Percentiles rank a stretch among this genome's conserved stretches.
Conservation (phyloP, 192 early-diverging fungal species). For the Paraglomus occultum region DNA sequence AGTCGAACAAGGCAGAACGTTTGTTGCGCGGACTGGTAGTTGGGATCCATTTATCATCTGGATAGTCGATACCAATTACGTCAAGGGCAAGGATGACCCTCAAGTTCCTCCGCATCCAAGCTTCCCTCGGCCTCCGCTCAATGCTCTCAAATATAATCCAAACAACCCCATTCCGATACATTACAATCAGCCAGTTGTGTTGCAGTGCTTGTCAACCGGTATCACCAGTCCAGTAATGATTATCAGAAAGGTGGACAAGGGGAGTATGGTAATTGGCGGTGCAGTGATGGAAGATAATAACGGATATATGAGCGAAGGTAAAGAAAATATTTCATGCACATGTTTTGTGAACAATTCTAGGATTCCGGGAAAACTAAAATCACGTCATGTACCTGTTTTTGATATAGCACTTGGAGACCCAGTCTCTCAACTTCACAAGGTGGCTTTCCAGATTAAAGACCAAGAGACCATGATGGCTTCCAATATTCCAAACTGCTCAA, state of each 20-base stretch:
- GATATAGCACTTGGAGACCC: constrained; percentile 72
- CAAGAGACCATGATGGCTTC: constrained; percentile 30
- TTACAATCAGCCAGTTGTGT: constrained; percentile 85
- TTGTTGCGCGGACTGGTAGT: constrained; percentile 69
- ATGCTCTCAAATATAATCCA: constrained; percentile 65
- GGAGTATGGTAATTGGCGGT: constrained; percentile 69
- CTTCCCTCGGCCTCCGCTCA: constrained; percentile 74
- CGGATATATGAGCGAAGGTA: constrained; percentile 34
- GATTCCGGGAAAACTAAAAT: neutral
- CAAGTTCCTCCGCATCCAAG: constrained; percentile 45
- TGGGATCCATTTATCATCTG: constrained; percentile 91
- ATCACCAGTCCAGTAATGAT: constrained; percentile 78
- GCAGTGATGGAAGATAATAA: constrained; percentile 39
- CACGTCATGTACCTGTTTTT: constrained; percentile 36
- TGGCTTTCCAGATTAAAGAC: constrained; percentile 78
- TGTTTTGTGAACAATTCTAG: neutral
- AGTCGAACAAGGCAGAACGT: constrained; percentile 49
- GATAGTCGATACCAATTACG: constrained; percentile 67
- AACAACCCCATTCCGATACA: constrained; percentile 67
- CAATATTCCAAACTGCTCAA: constrained; percentile 25
- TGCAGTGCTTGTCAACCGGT: constrained; percentile 87
- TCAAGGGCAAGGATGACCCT: constrained; percentile 49
- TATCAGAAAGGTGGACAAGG: constrained; percentile 83
- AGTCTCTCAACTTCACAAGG: constrained; percentile 87
- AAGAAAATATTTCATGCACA: constrained; percentile 11